These are phyloP conservation scores for Daedaleopsis nitida DNA, from an alignment of 768 basidiomycete species.

Conservation along the genomic window DNA sequence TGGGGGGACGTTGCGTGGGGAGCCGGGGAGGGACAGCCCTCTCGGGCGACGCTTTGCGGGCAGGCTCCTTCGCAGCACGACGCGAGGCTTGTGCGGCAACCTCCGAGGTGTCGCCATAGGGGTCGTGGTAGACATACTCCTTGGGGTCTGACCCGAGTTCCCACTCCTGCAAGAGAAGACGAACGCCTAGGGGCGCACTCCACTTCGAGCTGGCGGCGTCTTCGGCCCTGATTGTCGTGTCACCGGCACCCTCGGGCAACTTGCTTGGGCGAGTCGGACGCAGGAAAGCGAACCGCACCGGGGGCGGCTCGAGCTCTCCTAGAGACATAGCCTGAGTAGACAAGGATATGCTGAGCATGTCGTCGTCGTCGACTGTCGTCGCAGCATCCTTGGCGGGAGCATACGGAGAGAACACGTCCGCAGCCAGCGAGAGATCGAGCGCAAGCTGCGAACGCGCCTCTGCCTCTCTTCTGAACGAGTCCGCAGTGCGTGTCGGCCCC, in stretches of 20 bases:
- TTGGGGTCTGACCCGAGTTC: constrained; percentile 53
- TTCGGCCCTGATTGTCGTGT: not conserved
- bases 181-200: constrained; percentile 48
- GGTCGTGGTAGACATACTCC: constrained; percentile 54
- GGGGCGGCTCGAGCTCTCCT: constrained; percentile 50
- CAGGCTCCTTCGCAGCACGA: constrained; percentile 2
- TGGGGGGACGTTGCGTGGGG: constrained; percentile 41
- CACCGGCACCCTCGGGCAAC: constrained; percentile 21
- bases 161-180: constrained; percentile 72
- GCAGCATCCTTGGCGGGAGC: constrained; percentile 35
- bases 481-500: constrained; percentile 38
- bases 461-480: constrained; percentile 49
- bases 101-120: constrained; percentile 40
- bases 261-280: constrained; percentile 43
- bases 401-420: constrained; percentile 54
- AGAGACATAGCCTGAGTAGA: constrained; percentile 52
- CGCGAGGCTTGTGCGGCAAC: not conserved
- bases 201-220: constrained; percentile 7
- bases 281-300: constrained; percentile 63
- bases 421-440: constrained; percentile 63
- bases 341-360: constrained; percentile 57
- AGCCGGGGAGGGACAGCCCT: not conserved
- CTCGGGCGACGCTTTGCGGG: not conserved
- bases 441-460: constrained; percentile 63
- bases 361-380: constrained; percentile 31